Conservation (phyloP, 225 moss, liverwort and hornwort genomes). For the Rhytidiadelphus loreus region DNA sequence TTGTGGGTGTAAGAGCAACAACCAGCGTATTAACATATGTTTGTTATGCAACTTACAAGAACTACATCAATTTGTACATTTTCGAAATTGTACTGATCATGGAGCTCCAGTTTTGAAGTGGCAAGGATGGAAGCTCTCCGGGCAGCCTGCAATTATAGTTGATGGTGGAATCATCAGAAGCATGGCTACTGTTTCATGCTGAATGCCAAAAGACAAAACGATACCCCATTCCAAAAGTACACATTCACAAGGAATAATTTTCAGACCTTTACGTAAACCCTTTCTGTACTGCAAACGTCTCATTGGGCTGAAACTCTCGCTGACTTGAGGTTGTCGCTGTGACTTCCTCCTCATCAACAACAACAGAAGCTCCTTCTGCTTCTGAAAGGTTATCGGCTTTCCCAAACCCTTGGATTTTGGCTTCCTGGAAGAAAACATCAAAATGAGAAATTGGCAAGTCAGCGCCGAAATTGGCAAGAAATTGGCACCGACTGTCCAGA, state of each 20-base stretch:
- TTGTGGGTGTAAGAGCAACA: not conserved
- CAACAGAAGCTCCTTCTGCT: not conserved
- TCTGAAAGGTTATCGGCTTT: not conserved
- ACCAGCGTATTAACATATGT: not conserved
- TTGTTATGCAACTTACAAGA: not conserved
- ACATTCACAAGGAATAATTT: not conserved
- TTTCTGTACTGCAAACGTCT: not conserved
- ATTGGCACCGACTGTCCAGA: not conserved
- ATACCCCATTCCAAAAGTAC: not conserved
- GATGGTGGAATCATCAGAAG: not conserved
- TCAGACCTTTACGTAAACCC: not conserved
- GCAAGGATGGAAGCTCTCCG: not conserved
- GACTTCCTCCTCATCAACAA: not conserved
- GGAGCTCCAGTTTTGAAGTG: not conserved
- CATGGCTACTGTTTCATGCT: not conserved
- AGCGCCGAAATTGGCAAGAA: not conserved
- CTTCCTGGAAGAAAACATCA: not conserved
- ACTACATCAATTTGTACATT: not conserved
- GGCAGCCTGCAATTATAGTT: not conserved
- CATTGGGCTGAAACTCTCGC: not conserved
- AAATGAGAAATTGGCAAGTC: no score
- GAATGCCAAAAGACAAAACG: not conserved
- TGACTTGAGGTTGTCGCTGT: not conserved
- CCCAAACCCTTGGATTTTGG: not conserved
- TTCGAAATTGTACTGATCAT: not conserved